Base-by-base conservation (phyloP, 1,139 yeast genomes). In the Hemisphaericaspora subhashii region DNA sequence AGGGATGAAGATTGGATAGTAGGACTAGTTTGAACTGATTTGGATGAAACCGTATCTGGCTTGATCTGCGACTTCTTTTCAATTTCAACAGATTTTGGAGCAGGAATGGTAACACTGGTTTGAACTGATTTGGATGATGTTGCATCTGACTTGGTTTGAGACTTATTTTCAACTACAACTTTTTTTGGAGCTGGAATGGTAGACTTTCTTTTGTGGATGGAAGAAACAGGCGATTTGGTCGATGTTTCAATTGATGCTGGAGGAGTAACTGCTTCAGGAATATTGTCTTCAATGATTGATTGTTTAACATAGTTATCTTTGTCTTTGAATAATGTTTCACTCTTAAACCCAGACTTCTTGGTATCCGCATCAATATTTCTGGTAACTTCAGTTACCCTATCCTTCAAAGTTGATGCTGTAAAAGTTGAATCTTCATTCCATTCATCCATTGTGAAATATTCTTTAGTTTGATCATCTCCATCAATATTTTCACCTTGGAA, bases 401-500 rank as follows among this genome's bases (percentile, higher is more conserved):
- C 57, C 36, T 42, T 41, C 18, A 44, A 39, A 16, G 51, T 47
- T 13, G 42, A 37, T 14, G 33, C 31, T n/a, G 37, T 29, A 15
- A 13, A 12, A 5, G 37, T 28, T 21, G 37, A 30, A 20, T 36
- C 38, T 8, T 45, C 55, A 35, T 54, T 55, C 60, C 61, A 59
- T 31, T 55, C 61, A 39, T 53, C 56, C 46, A 57, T 51, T n/a
- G 56, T 54, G 37, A 60, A 57, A 40, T 59, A 59, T 16, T 58
- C 49, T 14, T 52, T 53, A n/a, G 58, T 52, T 16, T 37, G 40
- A 26, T 53, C 62, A 37, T 53, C 60, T 13, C 66, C 62, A 35
- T 68, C 60, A 36, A 51, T 45, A 40, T 62, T 31, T 40, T 67
- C 67, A 29, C 64, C 64, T 28, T 62, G 59, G n/a, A 71, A 44